Percentiles rank a stretch among this genome's conserved stretches.
phyloP scores from a whole-genome alignment of 2,329 filamentous ascomycete species.

The Hansfordia pulvinata region DNA sequence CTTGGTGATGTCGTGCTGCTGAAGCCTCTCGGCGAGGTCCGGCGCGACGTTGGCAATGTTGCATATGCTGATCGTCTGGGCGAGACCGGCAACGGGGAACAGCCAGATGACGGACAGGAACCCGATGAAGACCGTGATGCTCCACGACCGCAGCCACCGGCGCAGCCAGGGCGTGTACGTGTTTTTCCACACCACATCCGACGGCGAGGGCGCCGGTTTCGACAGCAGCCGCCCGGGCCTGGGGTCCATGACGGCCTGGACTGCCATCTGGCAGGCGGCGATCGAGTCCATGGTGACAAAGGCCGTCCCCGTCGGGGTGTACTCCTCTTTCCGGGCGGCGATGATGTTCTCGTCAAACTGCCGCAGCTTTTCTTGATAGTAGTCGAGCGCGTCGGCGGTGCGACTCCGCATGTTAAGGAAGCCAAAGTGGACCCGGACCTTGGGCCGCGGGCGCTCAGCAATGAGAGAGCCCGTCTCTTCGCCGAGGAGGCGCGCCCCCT shows the following conservation, averaged over 20 bases:
- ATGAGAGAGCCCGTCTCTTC: slow-evolving; percentile 26
- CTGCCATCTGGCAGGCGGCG: slow-evolving; percentile 84
- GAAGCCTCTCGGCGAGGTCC: slow-evolving; percentile 51
- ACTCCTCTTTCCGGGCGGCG: slow-evolving; percentile 59
- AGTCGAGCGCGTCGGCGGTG: slow-evolving; percentile 81
- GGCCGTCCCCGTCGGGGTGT: slow-evolving; percentile 66
- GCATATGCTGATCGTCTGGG: slow-evolving; percentile 67
- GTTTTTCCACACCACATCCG: slow-evolving; percentile 90
- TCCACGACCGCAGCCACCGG: slow-evolving; percentile 69
- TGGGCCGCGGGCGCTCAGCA: slow-evolving; percentile 42
- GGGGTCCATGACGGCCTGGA: slow-evolving; percentile 87
- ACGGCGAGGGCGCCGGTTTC: slow-evolving; percentile 73
- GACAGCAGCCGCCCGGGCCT: slow-evolving; percentile 76
- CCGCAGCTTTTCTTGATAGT: slow-evolving; percentile 78
- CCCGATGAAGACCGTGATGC: slow-evolving; percentile 69
- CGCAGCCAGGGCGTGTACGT: slow-evolving; percentile 68
- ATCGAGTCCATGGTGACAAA: slow-evolving; percentile 98
- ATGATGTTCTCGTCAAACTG: slow-evolving; percentile 63
- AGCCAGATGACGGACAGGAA: slow-evolving; percentile 83
- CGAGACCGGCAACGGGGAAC: slow-evolving; percentile 64
- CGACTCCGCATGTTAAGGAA: slow-evolving; percentile 57
- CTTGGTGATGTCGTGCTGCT: slow-evolving; percentile 53
- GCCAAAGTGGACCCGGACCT: slow-evolving; percentile 65
- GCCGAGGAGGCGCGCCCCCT: slow-evolving; percentile 47
- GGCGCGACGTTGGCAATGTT: slow-evolving; percentile 65